These are phyloP conservation scores for Juglanconis sp. DNA, from an alignment of 2,329 filamentous ascomycete genomes.

Conservation along the genomic window DNA sequence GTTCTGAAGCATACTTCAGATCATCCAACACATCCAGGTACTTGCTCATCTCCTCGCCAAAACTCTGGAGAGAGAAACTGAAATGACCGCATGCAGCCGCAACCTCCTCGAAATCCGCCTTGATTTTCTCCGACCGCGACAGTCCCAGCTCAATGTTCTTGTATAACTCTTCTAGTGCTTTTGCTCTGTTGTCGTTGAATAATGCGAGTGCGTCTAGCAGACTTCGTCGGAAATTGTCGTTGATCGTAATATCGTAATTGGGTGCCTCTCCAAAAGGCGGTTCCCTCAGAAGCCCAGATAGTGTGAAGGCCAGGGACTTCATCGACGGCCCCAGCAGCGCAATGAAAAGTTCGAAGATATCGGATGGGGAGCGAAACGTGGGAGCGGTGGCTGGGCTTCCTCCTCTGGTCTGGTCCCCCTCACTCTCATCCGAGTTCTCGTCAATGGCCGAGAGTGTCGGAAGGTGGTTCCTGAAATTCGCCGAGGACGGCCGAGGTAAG, in stretches of 20 bases:
- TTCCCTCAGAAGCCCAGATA: slow-evolving; percentile 84
- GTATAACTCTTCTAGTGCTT: slow-evolving; percentile 78
- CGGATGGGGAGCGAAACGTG: slow-evolving; percentile 61
- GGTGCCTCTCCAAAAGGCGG: slow-evolving; percentile 73
- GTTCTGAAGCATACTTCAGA: slow-evolving; percentile 67
- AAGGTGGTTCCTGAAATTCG: slow-evolving; percentile 37
- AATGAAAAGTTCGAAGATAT: slow-evolving; percentile 92
- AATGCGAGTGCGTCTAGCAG: slow-evolving; percentile 76
- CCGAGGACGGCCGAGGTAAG: slow-evolving; percentile 26
- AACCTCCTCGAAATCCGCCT: slow-evolving; percentile 95
- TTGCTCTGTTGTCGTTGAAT: slow-evolving; percentile 71
- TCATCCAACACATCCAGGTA: slow-evolving; percentile 85
- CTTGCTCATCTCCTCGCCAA: slow-evolving; percentile 82
- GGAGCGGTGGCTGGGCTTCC: slow-evolving; percentile 24
- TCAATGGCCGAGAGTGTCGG: slow-evolving; percentile 58
- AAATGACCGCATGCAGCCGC: slow-evolving; percentile 98
- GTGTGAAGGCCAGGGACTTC: slow-evolving; percentile 89
- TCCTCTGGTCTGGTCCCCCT: slow-evolving; percentile 36
- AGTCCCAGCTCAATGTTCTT: slow-evolving; percentile 70
- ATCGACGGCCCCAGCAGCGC: slow-evolving; percentile 85
- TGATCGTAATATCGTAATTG: slow-evolving; percentile 67
- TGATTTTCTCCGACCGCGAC: slow-evolving; percentile 67
- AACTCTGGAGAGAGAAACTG: slow-evolving; percentile 84
- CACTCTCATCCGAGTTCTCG: slow-evolving; percentile 58
- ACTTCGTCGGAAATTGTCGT: slow-evolving; percentile 76